These are phyloP conservation scores for Chaetoceros tenuissimus DNA, from an alignment of 108 stramenopile species.

Conservation along the genomic window DNA sequence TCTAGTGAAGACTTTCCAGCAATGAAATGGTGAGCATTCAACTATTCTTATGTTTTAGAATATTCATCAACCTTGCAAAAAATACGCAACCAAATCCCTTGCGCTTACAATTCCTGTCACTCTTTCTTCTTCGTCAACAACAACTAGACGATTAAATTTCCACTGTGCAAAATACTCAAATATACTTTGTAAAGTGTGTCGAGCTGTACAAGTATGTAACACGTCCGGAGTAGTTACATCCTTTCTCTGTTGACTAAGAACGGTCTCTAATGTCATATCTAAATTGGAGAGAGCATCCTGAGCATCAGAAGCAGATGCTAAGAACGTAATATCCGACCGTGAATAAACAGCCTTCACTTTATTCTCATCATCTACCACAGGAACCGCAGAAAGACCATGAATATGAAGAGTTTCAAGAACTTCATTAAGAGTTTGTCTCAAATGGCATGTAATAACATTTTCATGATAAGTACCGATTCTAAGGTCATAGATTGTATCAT, in stretches of 20 bases:
- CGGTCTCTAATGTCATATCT: constrained; percentile 60
- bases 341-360: constrained; percentile 72
- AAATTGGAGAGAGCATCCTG: constrained; percentile 83
- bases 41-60: no score
- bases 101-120: constrained; percentile 83
- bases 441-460: constrained; percentile 62
- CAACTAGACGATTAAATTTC: constrained; percentile 79
- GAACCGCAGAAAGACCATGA: constrained; percentile 63
- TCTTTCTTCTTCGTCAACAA: constrained; percentile 65
- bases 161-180: constrained; percentile 90
- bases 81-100: constrained; percentile 81
- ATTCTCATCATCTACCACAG: constrained; percentile 69
- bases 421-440: constrained; percentile 69
- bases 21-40: no score
- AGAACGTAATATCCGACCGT: constrained; percentile 85
- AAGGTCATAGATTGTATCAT: constrained; percentile 86
- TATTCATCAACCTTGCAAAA: constrained; percentile 44
- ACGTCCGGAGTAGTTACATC: constrained; percentile 86
- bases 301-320: constrained; percentile 85
- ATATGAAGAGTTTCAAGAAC: constrained; percentile 65
- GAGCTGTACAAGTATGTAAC: constrained; percentile 68
- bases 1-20: no score
- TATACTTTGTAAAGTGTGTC: constrained; percentile 76
- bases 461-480: constrained; percentile 89
- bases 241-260: constrained; percentile 59